Percentiles rank a stretch among this genome's conserved stretches.
These are phyloP conservation scores for Trichoderma sp. DNA, from an alignment of 2,329 filamentous ascomycete species.

Conservation along the genomic window DNA sequence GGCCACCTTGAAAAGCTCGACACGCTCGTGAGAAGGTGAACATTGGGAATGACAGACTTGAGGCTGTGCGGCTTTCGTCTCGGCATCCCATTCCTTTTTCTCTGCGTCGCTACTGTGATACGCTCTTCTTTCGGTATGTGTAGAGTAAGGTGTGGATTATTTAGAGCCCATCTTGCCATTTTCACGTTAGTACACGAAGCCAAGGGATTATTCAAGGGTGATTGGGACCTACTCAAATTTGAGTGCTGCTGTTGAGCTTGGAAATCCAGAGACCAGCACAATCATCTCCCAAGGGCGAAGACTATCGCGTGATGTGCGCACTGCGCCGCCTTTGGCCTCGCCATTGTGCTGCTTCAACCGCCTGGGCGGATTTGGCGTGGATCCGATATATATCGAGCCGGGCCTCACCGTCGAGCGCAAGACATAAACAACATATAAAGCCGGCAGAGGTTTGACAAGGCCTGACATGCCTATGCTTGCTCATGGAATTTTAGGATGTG, in stretches of 20 bases:
- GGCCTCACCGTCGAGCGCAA: conserved; percentile 78
- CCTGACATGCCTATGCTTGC: conserved; percentile 40
- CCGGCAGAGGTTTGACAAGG: conserved; percentile 66
- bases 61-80: conserved; percentile 62
- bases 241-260: conserved; percentile 79
- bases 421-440: conserved; percentile 92
- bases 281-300: conserved; percentile 92
- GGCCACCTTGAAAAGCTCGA: conserved; percentile 84
- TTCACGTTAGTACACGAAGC: not conserved
- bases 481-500: not conserved
- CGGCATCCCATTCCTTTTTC: conserved; percentile 56
- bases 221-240: conserved; percentile 78
- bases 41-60: conserved; percentile 70
- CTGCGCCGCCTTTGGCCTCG: conserved; percentile 75
- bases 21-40: conserved; percentile 78
- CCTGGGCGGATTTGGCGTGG: conserved; percentile 82
- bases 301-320: conserved; percentile 65
- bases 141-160: conserved; percentile 77
- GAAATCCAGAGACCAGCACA: conserved; percentile 83
- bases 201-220: not conserved
- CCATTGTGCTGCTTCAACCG: conserved; percentile 94
- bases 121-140: conserved; percentile 70
- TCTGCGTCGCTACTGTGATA: conserved; percentile 54
- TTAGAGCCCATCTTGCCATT: conserved; percentile 82
- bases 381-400: conserved; percentile 81